phyloP scores from a whole-genome alignment of 2,329 filamentous ascomycete species.

The Paraphoma sp. region DNA sequence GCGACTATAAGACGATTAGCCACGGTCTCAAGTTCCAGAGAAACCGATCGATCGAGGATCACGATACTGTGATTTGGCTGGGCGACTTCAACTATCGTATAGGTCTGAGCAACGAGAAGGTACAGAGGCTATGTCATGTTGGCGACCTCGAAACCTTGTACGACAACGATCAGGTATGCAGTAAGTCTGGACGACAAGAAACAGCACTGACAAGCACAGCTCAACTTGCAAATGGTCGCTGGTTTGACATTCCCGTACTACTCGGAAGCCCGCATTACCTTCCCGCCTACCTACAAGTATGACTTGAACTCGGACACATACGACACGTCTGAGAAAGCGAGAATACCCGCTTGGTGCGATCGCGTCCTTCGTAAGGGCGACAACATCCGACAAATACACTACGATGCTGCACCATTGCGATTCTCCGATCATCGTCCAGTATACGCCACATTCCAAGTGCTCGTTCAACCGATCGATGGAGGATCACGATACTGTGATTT shows the following conservation, averaged over 20 bases:
- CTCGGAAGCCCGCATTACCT: constrained; percentile 85
- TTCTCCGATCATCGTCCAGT: constrained; percentile 98
- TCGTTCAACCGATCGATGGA: constrained; percentile 86
- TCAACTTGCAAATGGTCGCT: constrained; percentile 96
- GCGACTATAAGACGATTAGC: constrained; percentile 89
- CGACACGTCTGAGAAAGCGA: constrained; percentile 92
- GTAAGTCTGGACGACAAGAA: background rate
- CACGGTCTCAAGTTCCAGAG: constrained; percentile 88
- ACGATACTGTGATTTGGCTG: constrained; percentile 87
- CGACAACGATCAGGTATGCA: constrained; percentile 83
- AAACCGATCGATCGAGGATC: constrained; percentile 89
- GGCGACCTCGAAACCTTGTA: constrained; percentile 80
- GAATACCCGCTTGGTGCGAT: constrained; percentile 97
- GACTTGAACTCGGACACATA: constrained; percentile 88
- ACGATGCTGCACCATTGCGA: constrained; percentile 79
- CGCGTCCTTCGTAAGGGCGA: constrained; percentile 86
- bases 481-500: constrained; percentile 85
- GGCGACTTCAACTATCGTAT: constrained; percentile 99
- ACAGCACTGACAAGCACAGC: constrained; percentile 56
- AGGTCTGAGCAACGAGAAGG: constrained; percentile 78
- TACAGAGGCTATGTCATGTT: constrained; percentile 74
- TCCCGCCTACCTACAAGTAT: constrained; percentile 95
- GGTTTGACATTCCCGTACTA: constrained; percentile 90
- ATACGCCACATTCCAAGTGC: constrained; percentile 86
- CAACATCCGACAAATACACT: constrained; percentile 82